A percentile compares a stretch with the other conserved stretches of the same genome.
Evolutionary conservation across 208 protist genomes (phyloP).

Genomic region (Crithidia sp.): DNA sequence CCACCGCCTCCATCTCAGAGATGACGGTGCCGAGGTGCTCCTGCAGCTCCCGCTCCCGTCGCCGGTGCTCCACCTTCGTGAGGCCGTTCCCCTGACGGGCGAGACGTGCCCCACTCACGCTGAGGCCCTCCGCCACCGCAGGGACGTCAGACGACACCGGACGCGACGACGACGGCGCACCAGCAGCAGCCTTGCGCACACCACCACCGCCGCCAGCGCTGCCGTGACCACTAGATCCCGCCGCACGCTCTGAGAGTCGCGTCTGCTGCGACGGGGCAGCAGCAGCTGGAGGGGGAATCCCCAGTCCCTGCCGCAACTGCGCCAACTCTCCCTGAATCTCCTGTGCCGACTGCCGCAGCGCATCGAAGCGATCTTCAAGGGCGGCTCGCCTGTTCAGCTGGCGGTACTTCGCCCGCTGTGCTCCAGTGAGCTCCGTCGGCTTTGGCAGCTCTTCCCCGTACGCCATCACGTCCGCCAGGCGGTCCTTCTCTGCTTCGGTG

Average conservation of each 20-base stretch:
- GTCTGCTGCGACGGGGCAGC: not conserved
- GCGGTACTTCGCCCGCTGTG: constrained; percentile 55
- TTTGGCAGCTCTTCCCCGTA: constrained; percentile 74
- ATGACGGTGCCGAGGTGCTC: constrained; percentile 51
- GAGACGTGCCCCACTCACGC: constrained; percentile 4
- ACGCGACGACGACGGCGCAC: not conserved
- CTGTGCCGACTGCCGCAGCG: constrained; percentile 47
- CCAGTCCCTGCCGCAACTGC: constrained; percentile 29
- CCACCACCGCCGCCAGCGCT: not conserved
- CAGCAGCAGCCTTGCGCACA: not conserved
- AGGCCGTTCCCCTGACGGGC: constrained; percentile 10
- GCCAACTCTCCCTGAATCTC: constrained; percentile 59
- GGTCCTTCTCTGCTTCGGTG: constrained; percentile 83
- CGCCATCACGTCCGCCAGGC: constrained; percentile 79
- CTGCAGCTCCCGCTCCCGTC: constrained; percentile 58
- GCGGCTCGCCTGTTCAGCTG: constrained; percentile 53
- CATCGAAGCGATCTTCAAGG: constrained; percentile 72
- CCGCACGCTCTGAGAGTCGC: constrained; percentile 16
- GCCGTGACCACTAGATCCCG: not conserved
- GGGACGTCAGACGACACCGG: not conserved
- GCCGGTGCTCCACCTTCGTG: constrained; percentile 48
- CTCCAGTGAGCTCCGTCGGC: constrained; percentile 66
- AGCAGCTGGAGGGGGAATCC: not conserved
- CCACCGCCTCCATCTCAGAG: constrained; percentile 76
- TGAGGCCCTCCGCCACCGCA: constrained; percentile 5